A percentile compares a stretch with the other conserved stretches of the same genome.
phyloP scores from a whole-genome alignment of 345 rosid species.

The Heritiera littoralis region DNA sequence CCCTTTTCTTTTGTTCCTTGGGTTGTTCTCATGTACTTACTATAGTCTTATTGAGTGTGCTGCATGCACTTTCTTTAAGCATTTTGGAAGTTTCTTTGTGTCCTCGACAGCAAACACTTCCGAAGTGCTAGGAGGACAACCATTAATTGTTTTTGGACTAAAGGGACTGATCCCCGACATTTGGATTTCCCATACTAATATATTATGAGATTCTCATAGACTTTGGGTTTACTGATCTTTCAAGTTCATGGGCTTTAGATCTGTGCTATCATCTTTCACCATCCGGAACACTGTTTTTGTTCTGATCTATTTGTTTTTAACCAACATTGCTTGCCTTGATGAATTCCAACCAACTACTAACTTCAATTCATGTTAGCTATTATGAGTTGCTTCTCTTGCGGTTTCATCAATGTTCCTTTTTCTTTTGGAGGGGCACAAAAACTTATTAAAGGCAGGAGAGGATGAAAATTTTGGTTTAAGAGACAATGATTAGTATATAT shows the following conservation, averaged over 20 bases:
- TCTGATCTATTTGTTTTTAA: not conserved
- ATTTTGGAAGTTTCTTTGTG: conserved; percentile 15
- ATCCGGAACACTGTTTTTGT: not conserved
- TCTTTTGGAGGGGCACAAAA: not conserved
- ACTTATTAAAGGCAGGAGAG: not conserved
- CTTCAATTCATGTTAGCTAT: not conserved
- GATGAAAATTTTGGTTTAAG: not conserved
- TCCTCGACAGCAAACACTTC: conserved; percentile 1
- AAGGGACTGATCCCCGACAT: not conserved
- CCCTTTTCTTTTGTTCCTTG: not conserved
- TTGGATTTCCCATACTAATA: not conserved
- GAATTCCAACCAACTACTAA: not conserved
- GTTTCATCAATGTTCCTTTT: not conserved
- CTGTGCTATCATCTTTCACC: not conserved
- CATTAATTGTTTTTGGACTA: not conserved
- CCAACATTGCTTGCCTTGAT: not conserved
- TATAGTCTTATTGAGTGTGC: not conserved
- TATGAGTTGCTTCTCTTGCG: not conserved
- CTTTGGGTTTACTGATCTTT: not conserved
- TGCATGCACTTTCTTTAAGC: not conserved
- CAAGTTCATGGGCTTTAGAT: not conserved
- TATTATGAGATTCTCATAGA: not conserved
- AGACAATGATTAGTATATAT: not conserved
- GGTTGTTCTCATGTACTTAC: not conserved
- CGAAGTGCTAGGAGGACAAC: not conserved